Evolutionary conservation across 345 rosid genomes (phyloP).

Genomic region (Moringa oleifera): DNA sequence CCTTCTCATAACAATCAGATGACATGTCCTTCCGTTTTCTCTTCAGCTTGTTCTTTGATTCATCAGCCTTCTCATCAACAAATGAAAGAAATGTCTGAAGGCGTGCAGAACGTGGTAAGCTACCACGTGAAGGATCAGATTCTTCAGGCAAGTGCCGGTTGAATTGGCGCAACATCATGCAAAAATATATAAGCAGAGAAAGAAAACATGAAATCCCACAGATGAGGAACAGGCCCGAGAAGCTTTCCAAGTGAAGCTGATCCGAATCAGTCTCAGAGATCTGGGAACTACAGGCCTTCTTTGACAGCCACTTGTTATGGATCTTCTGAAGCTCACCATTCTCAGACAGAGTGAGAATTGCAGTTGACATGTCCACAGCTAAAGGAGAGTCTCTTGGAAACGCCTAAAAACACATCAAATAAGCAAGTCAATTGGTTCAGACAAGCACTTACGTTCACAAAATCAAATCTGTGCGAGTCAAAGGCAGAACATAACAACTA

Average conservation of each 20-base stretch:
- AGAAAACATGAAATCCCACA: slow-evolving; percentile 59
- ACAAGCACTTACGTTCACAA: not conserved
- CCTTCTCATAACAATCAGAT: slow-evolving; percentile 9
- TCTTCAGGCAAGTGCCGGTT: slow-evolving; percentile 27
- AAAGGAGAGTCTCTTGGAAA: slow-evolving; percentile 87
- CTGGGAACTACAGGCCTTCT: slow-evolving; percentile 38
- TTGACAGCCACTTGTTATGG: slow-evolving; percentile 61
- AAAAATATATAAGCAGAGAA: slow-evolving; percentile 57
- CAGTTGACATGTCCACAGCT: slow-evolving; percentile 84
- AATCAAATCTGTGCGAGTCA: not conserved
- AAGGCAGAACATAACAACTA: no score
- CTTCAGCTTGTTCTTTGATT: slow-evolving; percentile 37
- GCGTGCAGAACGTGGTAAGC: slow-evolving; percentile 42
- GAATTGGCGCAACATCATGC: slow-evolving; percentile 44
- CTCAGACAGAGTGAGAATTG: slow-evolving; percentile 73
- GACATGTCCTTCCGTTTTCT: slow-evolving; percentile 50
- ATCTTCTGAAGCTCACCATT: slow-evolving; percentile 78
- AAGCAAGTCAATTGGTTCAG: not conserved
- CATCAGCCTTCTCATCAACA: slow-evolving; percentile 55
- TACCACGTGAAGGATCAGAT: slow-evolving; percentile 24
- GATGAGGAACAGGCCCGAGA: slow-evolving; percentile 78
- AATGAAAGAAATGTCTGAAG: slow-evolving; percentile 62
- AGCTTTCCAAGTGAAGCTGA: slow-evolving; percentile 66
- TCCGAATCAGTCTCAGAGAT: slow-evolving; percentile 40
- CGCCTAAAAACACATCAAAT: slow-evolving; percentile 35